Conservation (phyloP, 257 asterid species). For the Salvia miltiorrhiza region DNA sequence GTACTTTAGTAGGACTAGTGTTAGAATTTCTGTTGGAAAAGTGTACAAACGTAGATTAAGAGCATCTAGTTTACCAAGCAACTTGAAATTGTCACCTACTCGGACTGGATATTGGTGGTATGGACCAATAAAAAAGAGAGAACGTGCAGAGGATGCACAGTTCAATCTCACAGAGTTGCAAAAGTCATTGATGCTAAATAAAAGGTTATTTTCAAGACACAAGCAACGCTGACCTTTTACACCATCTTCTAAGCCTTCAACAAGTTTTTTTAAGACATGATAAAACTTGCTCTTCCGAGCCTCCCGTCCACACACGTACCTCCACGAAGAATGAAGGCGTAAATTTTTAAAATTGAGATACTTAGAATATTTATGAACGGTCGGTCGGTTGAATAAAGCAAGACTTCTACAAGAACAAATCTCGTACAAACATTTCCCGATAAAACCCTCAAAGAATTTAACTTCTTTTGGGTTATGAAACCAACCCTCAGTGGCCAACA, state of each 20-base stretch:
- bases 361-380: too few relatives aligned
- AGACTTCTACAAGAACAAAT: not conserved
- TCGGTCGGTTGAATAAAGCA: not conserved
- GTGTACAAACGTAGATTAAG: not conserved
- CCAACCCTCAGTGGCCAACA: not conserved
- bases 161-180: not conserved
- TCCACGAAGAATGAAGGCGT: not conserved
- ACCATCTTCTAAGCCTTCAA: not conserved
- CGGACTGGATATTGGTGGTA: not conserved
- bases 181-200: not conserved
- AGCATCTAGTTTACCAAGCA: constrained; percentile 9
- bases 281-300: constrained; percentile 1
- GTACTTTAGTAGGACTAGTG: not conserved
- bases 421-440: too few relatives aligned
- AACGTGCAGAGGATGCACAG: constrained; percentile 12
- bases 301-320: too few relatives aligned
- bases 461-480: too few relatives aligned
- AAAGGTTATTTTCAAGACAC: not conserved
- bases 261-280: not conserved
- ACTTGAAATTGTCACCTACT: not conserved
- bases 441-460: too few relatives aligned
- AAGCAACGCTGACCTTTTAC: not conserved
- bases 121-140: not conserved
- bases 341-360: not conserved
- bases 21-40: not conserved